A percentile compares a stretch with the other conserved stretches of the same genome.
These are phyloP conservation scores for Acanthamoeba sp. DNA, from an alignment of 208 protist genomes.

Conservation along the genomic window DNA sequence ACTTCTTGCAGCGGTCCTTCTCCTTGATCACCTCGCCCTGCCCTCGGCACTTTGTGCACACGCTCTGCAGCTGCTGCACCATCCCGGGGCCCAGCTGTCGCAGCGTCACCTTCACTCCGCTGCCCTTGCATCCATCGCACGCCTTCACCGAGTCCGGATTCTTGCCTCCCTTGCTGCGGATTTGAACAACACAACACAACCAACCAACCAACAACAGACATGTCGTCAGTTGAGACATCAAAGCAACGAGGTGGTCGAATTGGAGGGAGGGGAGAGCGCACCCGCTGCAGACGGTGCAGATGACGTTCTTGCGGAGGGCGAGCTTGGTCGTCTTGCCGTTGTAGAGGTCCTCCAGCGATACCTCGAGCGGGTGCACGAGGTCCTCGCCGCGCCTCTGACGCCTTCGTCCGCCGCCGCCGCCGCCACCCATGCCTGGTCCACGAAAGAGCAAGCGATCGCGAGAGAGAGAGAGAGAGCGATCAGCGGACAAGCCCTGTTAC, in stretches of 20 bases:
- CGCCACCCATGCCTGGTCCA: constrained; percentile 32
- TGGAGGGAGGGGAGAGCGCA: too few relatives aligned
- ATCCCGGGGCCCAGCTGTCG: constrained; percentile 97
- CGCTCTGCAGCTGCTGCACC: constrained; percentile 96
- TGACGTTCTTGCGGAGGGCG: constrained; percentile 90
- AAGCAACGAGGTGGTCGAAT: too few relatives aligned
- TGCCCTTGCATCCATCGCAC: constrained; percentile 95
- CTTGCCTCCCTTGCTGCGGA: constrained; percentile 83
- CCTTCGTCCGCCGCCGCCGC: constrained; percentile 86
- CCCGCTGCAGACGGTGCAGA: constrained; percentile 88
- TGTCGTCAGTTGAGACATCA: too few relatives aligned
- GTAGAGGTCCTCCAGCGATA: constrained; percentile 98
- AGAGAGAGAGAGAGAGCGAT: too few relatives aligned
- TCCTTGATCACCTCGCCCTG: constrained; percentile 92
- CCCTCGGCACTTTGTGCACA: constrained; percentile 95
- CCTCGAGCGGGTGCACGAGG: constrained; percentile 95
- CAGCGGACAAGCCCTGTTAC: constrained; percentile 58
- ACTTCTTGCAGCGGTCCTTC: constrained; percentile 96
- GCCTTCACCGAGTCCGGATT: constrained; percentile 86
- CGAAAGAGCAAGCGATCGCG: neutral
- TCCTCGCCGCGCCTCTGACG: constrained; percentile 96
- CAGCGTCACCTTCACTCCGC: constrained; percentile 94
- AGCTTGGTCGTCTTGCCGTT: constrained; percentile 97
- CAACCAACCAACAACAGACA: too few relatives aligned
- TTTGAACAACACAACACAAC: too few relatives aligned